Evolutionary conservation across 805 yeast species (phyloP).

Genomic region (Saccharomycopsis fodiens): DNA sequence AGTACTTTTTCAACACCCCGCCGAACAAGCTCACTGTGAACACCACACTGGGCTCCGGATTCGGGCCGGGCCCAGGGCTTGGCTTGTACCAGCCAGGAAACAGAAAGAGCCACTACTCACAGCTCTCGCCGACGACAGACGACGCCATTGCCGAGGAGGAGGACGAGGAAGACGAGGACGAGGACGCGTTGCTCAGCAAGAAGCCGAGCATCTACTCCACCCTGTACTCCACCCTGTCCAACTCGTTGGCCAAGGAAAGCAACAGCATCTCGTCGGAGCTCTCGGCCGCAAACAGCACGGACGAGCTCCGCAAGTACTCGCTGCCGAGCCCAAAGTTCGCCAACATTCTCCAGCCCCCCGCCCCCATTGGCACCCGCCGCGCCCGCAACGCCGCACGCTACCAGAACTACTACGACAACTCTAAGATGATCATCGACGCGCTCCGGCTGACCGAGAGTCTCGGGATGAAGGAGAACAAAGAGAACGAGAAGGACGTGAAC

Average conservation of each 20-base stretch:
- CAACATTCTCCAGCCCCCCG: slow-evolving; percentile 17
- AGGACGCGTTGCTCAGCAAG: slow-evolving; percentile 16
- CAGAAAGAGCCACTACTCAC: slow-evolving; percentile 12
- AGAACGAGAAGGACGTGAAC: slow-evolving; percentile 10
- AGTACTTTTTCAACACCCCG: slow-evolving; percentile 23
- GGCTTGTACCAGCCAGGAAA: slow-evolving; percentile 10
- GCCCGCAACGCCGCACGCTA: slow-evolving; percentile 40
- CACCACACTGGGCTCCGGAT: too few relatives aligned
- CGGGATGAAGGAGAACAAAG: slow-evolving; percentile 15
- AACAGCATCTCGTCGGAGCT: slow-evolving; percentile 12
- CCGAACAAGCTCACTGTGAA: slow-evolving; percentile 5
- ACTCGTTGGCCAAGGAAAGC: slow-evolving; percentile 13
- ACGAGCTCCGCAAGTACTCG: slow-evolving; percentile 9
- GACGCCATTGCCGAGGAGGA: slow-evolving; percentile 30
- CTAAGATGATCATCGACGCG: slow-evolving; percentile 37
- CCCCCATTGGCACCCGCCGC: slow-evolving; percentile 17
- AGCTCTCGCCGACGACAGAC: slow-evolving; percentile 21
- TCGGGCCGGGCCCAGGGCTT: slow-evolving; percentile 1
- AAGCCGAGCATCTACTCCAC: slow-evolving; percentile 20
- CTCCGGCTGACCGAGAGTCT: slow-evolving; percentile 34
- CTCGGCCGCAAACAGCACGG: slow-evolving; percentile 10
- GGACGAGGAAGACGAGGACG: slow-evolving; percentile 22
- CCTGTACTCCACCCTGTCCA: slow-evolving; percentile 12
- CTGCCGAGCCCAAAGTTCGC: slow-evolving; percentile 14
- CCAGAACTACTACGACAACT: slow-evolving; percentile 41